Evolutionary conservation across 2,329 filamentous ascomycete genomes (phyloP), one percentile per base, ranked within the genome.

Genomic region (Harringtonia aguacate): DNA sequence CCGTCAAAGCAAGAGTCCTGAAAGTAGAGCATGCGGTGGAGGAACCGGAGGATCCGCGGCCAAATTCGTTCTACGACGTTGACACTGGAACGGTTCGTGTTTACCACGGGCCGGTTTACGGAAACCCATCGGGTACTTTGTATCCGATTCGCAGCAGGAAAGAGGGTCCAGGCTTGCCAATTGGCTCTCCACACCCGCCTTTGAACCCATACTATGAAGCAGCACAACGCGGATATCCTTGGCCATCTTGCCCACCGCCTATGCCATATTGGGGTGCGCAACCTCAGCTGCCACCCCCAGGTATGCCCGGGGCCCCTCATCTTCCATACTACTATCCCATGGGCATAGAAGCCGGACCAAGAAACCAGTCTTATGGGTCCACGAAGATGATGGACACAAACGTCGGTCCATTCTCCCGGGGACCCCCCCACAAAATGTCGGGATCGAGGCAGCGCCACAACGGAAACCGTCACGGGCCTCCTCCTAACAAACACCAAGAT

Each of bases 61-160:
- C 75, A 13, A 81, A 80, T 52, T 73, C 76, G 35, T 80, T 74
- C 53, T 72, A 70, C 52, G 75, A 80, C 51, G 55, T 62, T n/a
- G 61, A 65, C 37, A 64, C 68, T 48, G 69, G 73, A 28, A 57
- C 75, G 18, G 62, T 76, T 40, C 70, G 74, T 14, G 68, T 79
- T 22, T 79, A 79, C 49, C 70, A 79, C 49, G 75, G 75, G 0
- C 67, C 69, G 3, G 60, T 63, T 1, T 79, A 75, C 52, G 73
- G 74, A 73, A 73, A 49, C 66, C 69, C 21, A 59, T 63, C 21
- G 64, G 63, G 1, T 55, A 39, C 59, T 3, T 53, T 74, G n/a
- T 72, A 77, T 52, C 70, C 72, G 3, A 57, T 54, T 8, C 60
- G 59, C 7, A 52, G 60, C 21, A 39, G 33, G 17, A 38, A 41